A percentile compares a stretch with the other conserved stretches of the same genome.
Evolutionary conservation across 1,284 basidiomycete genomes (phyloP).

Genomic region (Ustilago loliicola): DNA sequence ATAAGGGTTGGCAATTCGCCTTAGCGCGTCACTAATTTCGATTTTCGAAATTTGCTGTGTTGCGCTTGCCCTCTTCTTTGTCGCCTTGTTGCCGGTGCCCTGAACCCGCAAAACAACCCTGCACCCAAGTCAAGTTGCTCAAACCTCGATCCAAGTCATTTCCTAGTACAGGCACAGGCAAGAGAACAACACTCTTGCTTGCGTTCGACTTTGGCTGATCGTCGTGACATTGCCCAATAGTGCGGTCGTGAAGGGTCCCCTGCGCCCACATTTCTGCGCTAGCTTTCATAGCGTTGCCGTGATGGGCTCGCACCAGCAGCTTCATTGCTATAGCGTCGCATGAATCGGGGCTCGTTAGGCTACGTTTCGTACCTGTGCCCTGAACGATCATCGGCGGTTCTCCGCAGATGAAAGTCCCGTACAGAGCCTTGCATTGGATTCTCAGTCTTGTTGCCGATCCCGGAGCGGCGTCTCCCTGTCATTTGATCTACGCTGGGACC

Average conservation of each 20-base stretch:
- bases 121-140: conserved; percentile 29
- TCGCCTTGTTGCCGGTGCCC: conserved; percentile 4
- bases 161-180: not conserved
- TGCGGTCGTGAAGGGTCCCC: conserved; percentile 11
- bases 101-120: conserved; percentile 22
- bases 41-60: conserved; percentile 5
- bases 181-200: not conserved
- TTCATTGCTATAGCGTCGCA: not conserved
- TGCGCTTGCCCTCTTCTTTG: not conserved
- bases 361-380: not conserved
- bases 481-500: conserved; percentile 13
- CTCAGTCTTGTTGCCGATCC: conserved; percentile 23
- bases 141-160: conserved; percentile 11
- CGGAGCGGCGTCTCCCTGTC: conserved; percentile 1
- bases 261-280: conserved; percentile 20
- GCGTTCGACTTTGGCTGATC: not conserved
- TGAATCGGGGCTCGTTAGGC: conserved; percentile 6
- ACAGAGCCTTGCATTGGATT: not conserved
- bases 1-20: not conserved
- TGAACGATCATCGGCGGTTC: not conserved
- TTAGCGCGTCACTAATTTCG: conserved; percentile 7
- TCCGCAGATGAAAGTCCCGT: not conserved
- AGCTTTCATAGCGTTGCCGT: conserved; percentile 11
- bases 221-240: conserved; percentile 1
- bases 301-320: not conserved